Base-by-base conservation (phyloP, 345 rosid species). In the Brassica rapa region DNA sequence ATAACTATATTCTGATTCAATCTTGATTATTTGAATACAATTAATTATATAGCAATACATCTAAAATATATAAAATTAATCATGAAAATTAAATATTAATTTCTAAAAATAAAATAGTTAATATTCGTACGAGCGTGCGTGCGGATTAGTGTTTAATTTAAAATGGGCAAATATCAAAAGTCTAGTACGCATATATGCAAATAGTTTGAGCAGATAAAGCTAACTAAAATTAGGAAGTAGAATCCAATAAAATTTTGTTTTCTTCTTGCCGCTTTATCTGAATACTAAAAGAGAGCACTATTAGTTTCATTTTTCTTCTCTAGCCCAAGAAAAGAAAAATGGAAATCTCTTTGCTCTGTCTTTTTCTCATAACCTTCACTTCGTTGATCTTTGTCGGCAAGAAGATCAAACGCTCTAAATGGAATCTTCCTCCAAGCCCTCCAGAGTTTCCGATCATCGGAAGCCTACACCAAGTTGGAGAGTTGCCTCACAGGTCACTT, bases 381-480 rank as follows among this genome's bases (percentile, higher is more conserved):
- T 46, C 68, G 2, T 14, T 75, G 19, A 71, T 65, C 77, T 46
- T 60, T 39, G 0, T 59, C 16, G 12, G 4, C 41, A 57, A 66
- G 35, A 81, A 16, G 73, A 56, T 56, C 8, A 77, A 53, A 16
- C 65, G 46, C 16, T 77, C 71, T 27, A 71, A 49, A 62, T 19
- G 8, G 30, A 62, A 51, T 56, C 73, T 81, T 59, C 91, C 90
- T 0, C 90, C 90, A 0, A 83, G 85, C 39, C 89, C 90, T n/a
- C 72, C 32, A 2, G 71, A 70, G 12, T 83, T 88, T 71, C 87
- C 87, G 0, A 14, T 88, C 21, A 79, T 88, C 2, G 88, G 89
- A 2, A 87, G 86, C 84, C 51, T 90, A 1, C 85, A 82, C 74
- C 77, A 78, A 10, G 51, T 80, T 80, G 35, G 33, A 27, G 70